Base-by-base conservation (phyloP, 805 yeast species). In the Starmerella stigmatis region DNA sequence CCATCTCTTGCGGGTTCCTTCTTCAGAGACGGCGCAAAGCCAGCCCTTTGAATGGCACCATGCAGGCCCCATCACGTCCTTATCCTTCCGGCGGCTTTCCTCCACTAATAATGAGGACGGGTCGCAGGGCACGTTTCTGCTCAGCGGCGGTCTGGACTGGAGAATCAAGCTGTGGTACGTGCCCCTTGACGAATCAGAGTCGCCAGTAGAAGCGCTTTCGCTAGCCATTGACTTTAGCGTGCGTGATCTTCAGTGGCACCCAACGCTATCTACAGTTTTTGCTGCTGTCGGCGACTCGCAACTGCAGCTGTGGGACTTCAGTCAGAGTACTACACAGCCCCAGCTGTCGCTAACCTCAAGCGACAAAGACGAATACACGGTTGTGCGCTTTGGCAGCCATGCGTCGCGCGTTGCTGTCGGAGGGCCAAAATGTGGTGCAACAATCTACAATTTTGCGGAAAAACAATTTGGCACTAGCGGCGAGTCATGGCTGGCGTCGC, bases 71-170 rank as follows among this genome's bases (percentile, higher is more conserved):
- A 40, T 50, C 16, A n/a, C 47, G 5, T n/a, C 38, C 9, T 28
- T 50, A 15, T 31, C 36, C n/a, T 40, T 49, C 36, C 23, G 46
- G 19, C 28, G 25, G 25, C n/a, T 16, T 20, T 13, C 40, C 3
- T 37, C 28, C n/a, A 19, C 37, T 9, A 13, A 20, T 16, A 25
- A 4, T 20, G 47, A 38, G 13, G 43, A 29, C 13, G 44, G 33
- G 5, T 20, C 31, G 1, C 21, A 35, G 3, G 45, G 41, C 23
- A 19, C 37, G 5, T 23, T 49, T 11, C 41, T 52, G 25, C 19
- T 43, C 7, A 50, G 54, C 28, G 46, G 45, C n/a, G 55, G 48
- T 3, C 38, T 45, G 19, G 55, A 52, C 40, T 52, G 53, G 54
- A 16, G 33, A 9, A 15, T 50, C 29, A 28, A 42, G 15, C 15